A percentile compares a stretch with the other conserved stretches of the same genome.
Evolutionary conservation across 2,329 filamentous ascomycete genomes (phyloP).

Genomic region (Dothistroma septosporum): DNA sequence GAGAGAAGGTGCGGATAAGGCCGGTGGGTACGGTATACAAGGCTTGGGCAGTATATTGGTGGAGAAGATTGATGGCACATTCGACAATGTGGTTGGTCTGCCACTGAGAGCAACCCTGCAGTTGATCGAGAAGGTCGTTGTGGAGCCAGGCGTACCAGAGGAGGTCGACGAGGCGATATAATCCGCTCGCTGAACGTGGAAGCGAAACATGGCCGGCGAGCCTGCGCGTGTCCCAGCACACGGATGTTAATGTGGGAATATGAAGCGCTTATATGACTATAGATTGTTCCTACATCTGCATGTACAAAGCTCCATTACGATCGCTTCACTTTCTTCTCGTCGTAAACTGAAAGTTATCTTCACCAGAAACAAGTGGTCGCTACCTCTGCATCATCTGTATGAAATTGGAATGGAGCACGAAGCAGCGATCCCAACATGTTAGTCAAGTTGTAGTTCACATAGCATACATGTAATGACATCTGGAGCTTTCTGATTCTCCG

Average conservation of each 20-base stretch:
- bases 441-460: no score
- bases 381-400: no score
- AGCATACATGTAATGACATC: no score
- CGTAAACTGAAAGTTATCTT: no score
- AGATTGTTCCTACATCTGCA: background rate
- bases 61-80: constrained; percentile 80
- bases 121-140: constrained; percentile 81
- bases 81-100: constrained; percentile 91
- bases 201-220: background rate
- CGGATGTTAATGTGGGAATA: background rate
- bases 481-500: no score
- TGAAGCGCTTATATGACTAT: background rate
- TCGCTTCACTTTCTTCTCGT: no score
- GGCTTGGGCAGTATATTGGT: constrained; percentile 82
- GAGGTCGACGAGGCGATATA: constrained; percentile 40
- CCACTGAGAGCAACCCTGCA: constrained; percentile 73
- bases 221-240: background rate
- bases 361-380: no score
- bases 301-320: no score
- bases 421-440: no score
- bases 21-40: constrained; percentile 92
- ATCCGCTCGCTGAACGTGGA: background rate
- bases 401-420: no score
- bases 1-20: constrained; percentile 91
- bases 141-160: constrained; percentile 61